Evolutionary conservation across 345 rosid genomes (phyloP).

Genomic region (Bruguiera sexangula): DNA sequence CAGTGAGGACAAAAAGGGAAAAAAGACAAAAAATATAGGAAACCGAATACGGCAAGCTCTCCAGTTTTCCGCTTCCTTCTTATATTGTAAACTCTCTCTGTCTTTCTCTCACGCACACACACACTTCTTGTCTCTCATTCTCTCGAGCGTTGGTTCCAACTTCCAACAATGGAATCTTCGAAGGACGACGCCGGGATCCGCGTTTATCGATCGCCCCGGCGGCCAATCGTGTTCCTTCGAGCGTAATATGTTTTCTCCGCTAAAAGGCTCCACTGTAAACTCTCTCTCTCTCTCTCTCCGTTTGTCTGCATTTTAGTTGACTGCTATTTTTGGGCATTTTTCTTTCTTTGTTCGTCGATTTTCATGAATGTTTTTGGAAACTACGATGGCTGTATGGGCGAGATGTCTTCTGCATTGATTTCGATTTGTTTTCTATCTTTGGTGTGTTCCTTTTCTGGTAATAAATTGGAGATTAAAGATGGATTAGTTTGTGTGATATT

Average conservation of each 20-base stretch:
- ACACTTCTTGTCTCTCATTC: slow-evolving; percentile 17
- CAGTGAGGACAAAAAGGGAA: neutral
- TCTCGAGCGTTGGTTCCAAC: slow-evolving; percentile 6
- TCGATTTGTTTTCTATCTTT: neutral
- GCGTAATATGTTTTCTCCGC: slow-evolving; percentile 15
- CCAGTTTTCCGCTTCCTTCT: neutral
- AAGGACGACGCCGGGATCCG: slow-evolving; percentile 52
- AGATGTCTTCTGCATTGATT: neutral
- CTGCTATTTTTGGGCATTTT: neutral
- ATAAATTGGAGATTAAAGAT: no score
- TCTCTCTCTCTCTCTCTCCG: neutral
- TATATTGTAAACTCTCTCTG: neutral
- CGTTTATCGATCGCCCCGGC: slow-evolving; percentile 42
- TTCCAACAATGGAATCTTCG: slow-evolving; percentile 41
- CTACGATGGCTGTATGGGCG: neutral
- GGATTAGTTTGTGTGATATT: no score
- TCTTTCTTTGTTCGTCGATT: neutral
- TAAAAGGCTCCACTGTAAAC: slow-evolving; percentile 1
- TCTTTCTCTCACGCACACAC: neutral
- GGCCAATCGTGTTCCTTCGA: slow-evolving; percentile 13
- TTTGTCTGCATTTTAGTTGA: neutral
- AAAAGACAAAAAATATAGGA: neutral
- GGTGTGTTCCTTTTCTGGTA: no score
- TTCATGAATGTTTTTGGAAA: neutral
- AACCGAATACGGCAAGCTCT: neutral